These are phyloP conservation scores for Aeschynomene evenia DNA, from an alignment of 306 rosid species.

Conservation along the genomic window DNA sequence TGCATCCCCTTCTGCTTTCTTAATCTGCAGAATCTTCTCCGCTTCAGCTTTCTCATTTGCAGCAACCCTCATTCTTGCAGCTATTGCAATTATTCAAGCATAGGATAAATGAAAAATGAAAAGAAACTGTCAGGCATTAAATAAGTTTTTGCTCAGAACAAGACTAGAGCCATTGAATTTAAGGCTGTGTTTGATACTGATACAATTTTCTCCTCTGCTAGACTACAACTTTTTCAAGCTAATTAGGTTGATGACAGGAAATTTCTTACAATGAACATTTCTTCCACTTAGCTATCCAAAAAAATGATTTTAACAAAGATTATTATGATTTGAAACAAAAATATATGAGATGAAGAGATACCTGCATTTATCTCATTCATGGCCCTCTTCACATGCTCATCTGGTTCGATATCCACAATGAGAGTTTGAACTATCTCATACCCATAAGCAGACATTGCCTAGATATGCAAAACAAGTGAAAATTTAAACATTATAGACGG, in stretches of 20 bases:
- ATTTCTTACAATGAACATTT: not conserved
- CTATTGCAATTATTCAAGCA: slow-evolving; percentile 35
- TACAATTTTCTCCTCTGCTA: not conserved
- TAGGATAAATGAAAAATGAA: slow-evolving; percentile 8
- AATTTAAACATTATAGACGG: slow-evolving; percentile 4
- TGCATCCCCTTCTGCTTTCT: slow-evolving; percentile 90
- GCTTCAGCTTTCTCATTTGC: slow-evolving; percentile 93
- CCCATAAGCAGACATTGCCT: slow-evolving; percentile 97
- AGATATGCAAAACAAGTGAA: slow-evolving; percentile 19
- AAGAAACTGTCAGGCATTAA: not conserved
- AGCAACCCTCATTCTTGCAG: slow-evolving; percentile 87
- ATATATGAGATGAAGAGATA: slow-evolving; percentile 19
- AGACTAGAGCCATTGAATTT: not conserved
- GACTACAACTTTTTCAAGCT: not conserved
- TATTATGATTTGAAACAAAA: not conserved
- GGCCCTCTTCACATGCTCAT: slow-evolving; percentile 86
- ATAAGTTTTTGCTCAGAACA: not conserved
- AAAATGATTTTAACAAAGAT: not conserved
- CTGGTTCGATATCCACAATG: slow-evolving; percentile 94
- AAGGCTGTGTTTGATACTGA: not conserved
- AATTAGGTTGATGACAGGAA: not conserved
- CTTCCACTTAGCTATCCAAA: not conserved
- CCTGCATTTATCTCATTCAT: slow-evolving; percentile 99
- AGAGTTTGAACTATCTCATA: slow-evolving; percentile 94
- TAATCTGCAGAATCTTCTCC: slow-evolving; percentile 81